These are phyloP conservation scores for Naganishia albida DNA, from an alignment of 1,284 basidiomycete genomes.

Conservation along the genomic window DNA sequence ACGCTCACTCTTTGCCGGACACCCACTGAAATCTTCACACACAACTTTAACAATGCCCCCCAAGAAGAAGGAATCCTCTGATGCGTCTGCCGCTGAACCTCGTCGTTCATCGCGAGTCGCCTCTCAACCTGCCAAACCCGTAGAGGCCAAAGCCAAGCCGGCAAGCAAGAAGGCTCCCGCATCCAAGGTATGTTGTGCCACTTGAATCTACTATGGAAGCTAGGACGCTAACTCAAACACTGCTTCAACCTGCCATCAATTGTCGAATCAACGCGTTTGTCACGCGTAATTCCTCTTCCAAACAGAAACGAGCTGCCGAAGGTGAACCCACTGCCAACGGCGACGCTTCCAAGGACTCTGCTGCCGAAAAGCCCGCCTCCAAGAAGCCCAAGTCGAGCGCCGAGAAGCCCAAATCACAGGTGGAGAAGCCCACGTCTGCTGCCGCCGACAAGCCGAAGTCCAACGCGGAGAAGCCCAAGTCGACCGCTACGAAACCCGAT, in stretches of 20 bases:
- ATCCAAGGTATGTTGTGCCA: slow-evolving; percentile 23
- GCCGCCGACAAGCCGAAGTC: slow-evolving; percentile 13
- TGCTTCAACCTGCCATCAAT: background rate
- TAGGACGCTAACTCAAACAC: too few species aligned
- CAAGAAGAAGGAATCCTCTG: slow-evolving; percentile 23
- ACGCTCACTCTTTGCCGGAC: too few species aligned
- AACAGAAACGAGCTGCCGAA: slow-evolving; percentile 34
- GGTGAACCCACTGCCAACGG: slow-evolving; percentile 27
- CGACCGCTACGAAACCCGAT: slow-evolving; percentile 28
- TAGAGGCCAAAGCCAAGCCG: slow-evolving; percentile 33
- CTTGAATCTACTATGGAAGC: background rate
- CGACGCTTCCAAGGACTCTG: slow-evolving; percentile 20
- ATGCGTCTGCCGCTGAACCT: slow-evolving; percentile 26
- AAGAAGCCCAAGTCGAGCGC: slow-evolving; percentile 20
- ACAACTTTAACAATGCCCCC: slow-evolving; percentile 26
- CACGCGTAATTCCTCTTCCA: background rate
- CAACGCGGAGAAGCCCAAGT: slow-evolving; percentile 27
- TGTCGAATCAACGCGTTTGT: background rate
- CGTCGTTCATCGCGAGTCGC: slow-evolving; percentile 33
- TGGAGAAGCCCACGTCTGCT: background rate
- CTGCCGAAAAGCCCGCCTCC: slow-evolving; percentile 25
- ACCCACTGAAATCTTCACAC: too few species aligned
- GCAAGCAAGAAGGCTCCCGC: slow-evolving; percentile 36
- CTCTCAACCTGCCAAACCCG: slow-evolving; percentile 35
- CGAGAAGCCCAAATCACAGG: slow-evolving; percentile 26